Conservation (phyloP, 1,284 basidiomycete genomes). For the Tilletia walkeri region DNA sequence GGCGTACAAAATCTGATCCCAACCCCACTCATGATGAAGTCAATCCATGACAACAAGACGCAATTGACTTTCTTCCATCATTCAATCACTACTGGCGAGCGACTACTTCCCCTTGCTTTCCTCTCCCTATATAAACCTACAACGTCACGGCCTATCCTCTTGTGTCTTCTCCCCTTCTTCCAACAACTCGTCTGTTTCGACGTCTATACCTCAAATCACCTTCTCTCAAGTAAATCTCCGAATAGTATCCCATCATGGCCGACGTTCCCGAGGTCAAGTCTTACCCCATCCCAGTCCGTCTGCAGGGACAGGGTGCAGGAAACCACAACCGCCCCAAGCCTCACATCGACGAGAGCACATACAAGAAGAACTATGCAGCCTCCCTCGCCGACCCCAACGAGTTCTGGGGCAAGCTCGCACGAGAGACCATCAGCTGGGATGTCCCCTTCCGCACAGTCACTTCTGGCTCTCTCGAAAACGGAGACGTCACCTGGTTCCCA, state of each 20-base stretch:
- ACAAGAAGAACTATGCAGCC: slow-evolving; percentile 36
- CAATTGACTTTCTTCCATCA: no score
- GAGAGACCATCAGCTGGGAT: slow-evolving; percentile 82
- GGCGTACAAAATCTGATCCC: no score
- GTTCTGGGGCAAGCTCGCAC: slow-evolving; percentile 66
- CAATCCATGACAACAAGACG: no score
- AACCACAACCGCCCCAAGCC: slow-evolving; percentile 37
- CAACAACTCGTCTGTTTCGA: no score
- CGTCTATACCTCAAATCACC: no score
- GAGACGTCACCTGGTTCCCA: slow-evolving; percentile 88
- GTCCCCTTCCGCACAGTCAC: slow-evolving; percentile 84
- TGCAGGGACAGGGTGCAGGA: slow-evolving; percentile 32
- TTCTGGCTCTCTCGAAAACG: slow-evolving; percentile 77
- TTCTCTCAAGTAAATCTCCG: no score
- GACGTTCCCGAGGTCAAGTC: slow-evolving; percentile 32
- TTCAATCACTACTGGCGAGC: no score
- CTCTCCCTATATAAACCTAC: no score
- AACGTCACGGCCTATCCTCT: no score
- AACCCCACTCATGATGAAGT: no score
- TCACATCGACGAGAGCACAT: slow-evolving; percentile 38
- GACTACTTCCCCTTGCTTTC: no score
- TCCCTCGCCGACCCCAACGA: slow-evolving; percentile 43
- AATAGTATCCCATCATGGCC: slow-evolving; percentile 19
- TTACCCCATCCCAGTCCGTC: slow-evolving; percentile 43
- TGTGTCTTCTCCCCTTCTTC: not conserved